Percentiles rank a stretch among this genome's conserved stretches.
phyloP scores from a whole-genome alignment of 2,329 filamentous ascomycete genomes.

The Colletotrichum noveboracense region DNA sequence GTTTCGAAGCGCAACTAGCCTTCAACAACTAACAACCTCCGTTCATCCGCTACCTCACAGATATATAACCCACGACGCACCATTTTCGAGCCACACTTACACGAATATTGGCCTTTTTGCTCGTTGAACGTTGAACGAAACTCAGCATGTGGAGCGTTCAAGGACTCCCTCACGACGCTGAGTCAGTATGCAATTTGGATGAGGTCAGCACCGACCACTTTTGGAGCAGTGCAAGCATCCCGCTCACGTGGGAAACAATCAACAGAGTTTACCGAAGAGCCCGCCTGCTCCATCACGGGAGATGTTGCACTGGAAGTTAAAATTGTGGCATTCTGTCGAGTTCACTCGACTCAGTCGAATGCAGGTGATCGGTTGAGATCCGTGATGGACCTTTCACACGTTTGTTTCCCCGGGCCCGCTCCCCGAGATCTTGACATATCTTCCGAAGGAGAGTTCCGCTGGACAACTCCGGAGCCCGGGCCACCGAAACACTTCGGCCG shows the following conservation, averaged over 20 bases:
- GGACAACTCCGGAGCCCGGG: background rate
- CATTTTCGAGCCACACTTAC: background rate
- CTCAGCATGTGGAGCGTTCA: background rate
- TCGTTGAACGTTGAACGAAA: background rate
- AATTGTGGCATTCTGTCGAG: background rate
- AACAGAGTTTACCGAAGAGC: background rate
- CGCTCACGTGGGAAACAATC: background rate
- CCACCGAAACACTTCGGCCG: background rate
- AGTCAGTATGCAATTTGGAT: background rate
- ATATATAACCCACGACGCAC: background rate
- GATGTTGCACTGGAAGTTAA: background rate
- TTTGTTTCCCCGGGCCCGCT: background rate
- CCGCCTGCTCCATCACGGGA: background rate
- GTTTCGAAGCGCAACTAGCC: background rate
- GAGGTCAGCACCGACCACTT: background rate
- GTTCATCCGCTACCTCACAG: background rate
- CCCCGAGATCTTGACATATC: background rate
- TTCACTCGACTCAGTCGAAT: background rate
- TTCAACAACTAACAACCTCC: background rate
- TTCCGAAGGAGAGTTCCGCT: background rate
- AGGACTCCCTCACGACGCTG: background rate
- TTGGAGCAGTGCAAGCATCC: background rate
- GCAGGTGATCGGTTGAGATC: background rate
- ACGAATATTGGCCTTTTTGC: accelerated
- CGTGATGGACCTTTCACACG: background rate